Percentiles rank a stretch among this genome's conserved stretches.
Conservation (phyloP, 2,329 filamentous ascomycete species). For the Fusarium stilboides region DNA sequence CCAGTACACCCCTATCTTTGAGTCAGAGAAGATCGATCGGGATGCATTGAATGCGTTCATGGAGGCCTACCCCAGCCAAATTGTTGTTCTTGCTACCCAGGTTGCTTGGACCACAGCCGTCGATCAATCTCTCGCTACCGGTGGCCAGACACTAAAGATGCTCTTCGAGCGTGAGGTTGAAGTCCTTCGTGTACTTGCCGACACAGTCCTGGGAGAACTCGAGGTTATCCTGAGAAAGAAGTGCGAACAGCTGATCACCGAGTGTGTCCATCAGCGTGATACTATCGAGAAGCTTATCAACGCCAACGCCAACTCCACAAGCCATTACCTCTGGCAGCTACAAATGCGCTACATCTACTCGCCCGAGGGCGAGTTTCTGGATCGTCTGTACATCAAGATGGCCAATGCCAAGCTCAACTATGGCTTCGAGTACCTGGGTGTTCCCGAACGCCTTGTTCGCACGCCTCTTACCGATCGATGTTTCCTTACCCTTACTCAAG, state of each 20-base stretch:
- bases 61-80: constrained; percentile 87
- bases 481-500: constrained; percentile 97
- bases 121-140: constrained; percentile 80
- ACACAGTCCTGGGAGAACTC: constrained; percentile 91
- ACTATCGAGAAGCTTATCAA: constrained; percentile 88
- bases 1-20: constrained; percentile 85
- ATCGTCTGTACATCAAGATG: constrained; percentile 93
- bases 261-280: constrained; percentile 98
- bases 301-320: constrained; percentile 79
- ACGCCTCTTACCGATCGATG: constrained; percentile 98
- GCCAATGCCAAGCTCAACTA: constrained; percentile 96
- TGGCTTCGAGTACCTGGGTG: constrained; percentile 97
- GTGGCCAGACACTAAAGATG: constrained; percentile 76
- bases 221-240: constrained; percentile 92
- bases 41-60: constrained; percentile 85
- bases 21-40: constrained; percentile 77
- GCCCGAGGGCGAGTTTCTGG: constrained; percentile 83
- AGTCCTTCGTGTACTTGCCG: constrained; percentile 86
- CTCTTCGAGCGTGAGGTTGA: constrained; percentile 88
- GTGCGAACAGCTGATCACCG: constrained; percentile 98
- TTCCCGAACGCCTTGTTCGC: constrained; percentile 94
- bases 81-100: constrained; percentile 95
- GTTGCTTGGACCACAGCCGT: constrained; percentile 94
- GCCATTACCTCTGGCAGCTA: constrained; percentile 92
- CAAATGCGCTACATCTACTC: constrained; percentile 97